Base-by-base conservation (phyloP, 164 flowering plant species). In the Stephania yunnanensis region DNA sequence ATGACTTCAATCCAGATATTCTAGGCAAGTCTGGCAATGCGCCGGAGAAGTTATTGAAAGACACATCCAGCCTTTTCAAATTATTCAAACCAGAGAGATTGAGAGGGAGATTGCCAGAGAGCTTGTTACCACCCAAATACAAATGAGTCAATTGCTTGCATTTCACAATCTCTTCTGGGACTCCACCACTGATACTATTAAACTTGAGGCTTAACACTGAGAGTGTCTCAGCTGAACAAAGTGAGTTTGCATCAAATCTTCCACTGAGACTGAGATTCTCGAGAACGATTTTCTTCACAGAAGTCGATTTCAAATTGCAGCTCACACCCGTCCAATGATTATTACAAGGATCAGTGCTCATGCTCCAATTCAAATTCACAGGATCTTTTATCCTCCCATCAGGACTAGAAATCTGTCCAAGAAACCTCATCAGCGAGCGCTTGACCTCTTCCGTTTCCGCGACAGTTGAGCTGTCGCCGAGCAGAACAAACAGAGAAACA, bases 81-180 rank as follows among this genome's bases (percentile, higher is more conserved):
- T 86, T 87, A 15, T 67, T 78, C 52, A 87, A 73, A 73, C 25
- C 19, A 5, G 89, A 65, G 29, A 86, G 69, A 1, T 87, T 82
- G 1, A 11, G 64, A 2, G 91, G 89, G 68, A 88, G 76, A 68
- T 58, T 75, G 8, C 90, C 87, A 3, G 83, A 71, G 72, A 88
- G 70, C 9, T 31, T 53, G 80, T 88, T 88, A 66, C 79, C 58
- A n/a, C 78, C 68, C 25, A 87, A 0, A 52, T 25, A 76, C 53
- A 88, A 75, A 25, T 73, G 85, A 5, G 87, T 83, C 74, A 90
- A 86, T 7, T 86, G 79, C 36, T 44, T 82, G 77, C 92, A 87
- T 48, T 82, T 78, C 9, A 70, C 77, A 45, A 87, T 80, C 73
- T 80, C 86, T 25, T 68, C 72, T 10, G 83, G 75, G 20, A 82